Evolutionary conservation across 345 rosid species (phyloP).

Genomic region (Euphorbia lathyris): DNA sequence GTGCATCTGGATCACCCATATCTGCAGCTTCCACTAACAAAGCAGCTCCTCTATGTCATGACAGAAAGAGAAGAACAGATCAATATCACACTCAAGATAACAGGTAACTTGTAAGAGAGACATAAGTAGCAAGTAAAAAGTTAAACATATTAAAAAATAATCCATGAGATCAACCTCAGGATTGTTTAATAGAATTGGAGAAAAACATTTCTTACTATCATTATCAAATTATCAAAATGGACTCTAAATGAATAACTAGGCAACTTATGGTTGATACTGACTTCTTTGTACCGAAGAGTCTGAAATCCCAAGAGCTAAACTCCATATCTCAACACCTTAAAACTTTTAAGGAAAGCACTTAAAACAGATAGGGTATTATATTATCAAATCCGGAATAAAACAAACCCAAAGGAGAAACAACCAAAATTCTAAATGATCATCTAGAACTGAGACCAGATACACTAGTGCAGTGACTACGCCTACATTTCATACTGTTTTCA

Average conservation of each 20-base stretch:
- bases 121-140: not conserved
- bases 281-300: not conserved
- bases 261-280: not conserved
- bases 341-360: not conserved
- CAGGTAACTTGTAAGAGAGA: slow-evolving; percentile 2
- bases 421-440: not conserved
- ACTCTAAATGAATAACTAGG: not conserved
- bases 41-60: slow-evolving; percentile 69
- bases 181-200: not conserved
- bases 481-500: not conserved
- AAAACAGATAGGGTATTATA: not conserved
- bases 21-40: slow-evolving; percentile 90
- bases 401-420: not conserved
- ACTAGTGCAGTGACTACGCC: not conserved
- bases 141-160: not conserved
- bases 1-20: slow-evolving; percentile 93
- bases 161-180: not conserved
- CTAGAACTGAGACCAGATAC: not conserved
- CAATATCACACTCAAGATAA: slow-evolving; percentile 6
- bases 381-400: slow-evolving; percentile 1
- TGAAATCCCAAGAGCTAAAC: too few relatives aligned
- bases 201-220: not conserved
- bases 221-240: not conserved
- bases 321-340: slow-evolving; percentile 1
- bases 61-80: not conserved